These are phyloP conservation scores for Metschnikowia borealis DNA, from an alignment of 805 yeast genomes.

Conservation along the genomic window DNA sequence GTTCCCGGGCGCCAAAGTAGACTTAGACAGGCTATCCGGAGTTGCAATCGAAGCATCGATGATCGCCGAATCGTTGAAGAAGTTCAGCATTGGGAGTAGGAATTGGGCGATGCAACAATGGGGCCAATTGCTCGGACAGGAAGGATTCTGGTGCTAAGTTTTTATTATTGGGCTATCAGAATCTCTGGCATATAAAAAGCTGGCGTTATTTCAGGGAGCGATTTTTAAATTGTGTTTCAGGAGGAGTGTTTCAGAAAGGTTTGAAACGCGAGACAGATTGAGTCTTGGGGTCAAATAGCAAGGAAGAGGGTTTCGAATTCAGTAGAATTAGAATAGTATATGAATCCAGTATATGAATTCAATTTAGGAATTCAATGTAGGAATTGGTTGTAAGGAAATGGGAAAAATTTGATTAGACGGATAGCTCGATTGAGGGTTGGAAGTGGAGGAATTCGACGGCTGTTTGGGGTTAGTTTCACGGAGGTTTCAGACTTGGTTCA, in stretches of 20 bases:
- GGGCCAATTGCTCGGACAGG: neutral
- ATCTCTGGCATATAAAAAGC: neutral
- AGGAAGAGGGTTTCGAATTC: too few relatives aligned
- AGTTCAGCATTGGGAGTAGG: neutral
- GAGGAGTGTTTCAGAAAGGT: neutral
- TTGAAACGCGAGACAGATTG: neutral
- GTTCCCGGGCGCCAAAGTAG: slow-evolving; percentile 27
- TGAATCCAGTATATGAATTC: too few relatives aligned
- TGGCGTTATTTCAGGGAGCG: neutral
- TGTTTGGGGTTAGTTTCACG: too few relatives aligned
- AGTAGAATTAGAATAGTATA: too few relatives aligned
- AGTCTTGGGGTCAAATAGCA: too few relatives aligned
- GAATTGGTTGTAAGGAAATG: too few relatives aligned
- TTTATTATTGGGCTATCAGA: neutral
- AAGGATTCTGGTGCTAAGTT: neutral
- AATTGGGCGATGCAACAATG: neutral
- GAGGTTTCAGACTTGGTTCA: neutral
- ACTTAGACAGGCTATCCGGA: slow-evolving; percentile 1
- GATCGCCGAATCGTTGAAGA: slow-evolving; percentile 18
- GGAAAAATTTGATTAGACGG: too few relatives aligned
- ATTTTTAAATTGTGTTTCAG: neutral
- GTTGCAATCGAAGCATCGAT: slow-evolving; percentile 11
- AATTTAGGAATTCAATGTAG: too few relatives aligned
- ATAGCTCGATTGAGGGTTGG: neutral
- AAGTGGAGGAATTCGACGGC: neutral